These are phyloP conservation scores for Exophiala calicioides DNA, from an alignment of 2,329 filamentous ascomycete genomes.

Conservation along the genomic window DNA sequence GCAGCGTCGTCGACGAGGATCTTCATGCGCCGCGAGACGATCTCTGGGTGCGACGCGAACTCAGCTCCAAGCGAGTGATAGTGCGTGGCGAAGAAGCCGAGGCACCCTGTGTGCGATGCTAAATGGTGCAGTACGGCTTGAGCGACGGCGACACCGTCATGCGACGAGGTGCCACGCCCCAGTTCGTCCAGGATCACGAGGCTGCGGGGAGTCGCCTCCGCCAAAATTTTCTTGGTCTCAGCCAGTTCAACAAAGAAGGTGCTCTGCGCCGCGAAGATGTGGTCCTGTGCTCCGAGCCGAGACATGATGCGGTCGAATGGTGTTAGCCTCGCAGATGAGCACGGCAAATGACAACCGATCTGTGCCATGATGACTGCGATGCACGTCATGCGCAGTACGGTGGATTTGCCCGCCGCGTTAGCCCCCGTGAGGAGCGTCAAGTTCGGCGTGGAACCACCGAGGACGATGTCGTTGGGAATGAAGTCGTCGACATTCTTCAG, in stretches of 20 bases:
- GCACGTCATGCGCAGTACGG: slow-evolving; percentile 93
- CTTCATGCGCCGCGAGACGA: slow-evolving; percentile 83
- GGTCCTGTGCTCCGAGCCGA: slow-evolving; percentile 93
- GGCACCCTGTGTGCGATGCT: slow-evolving; percentile 85
- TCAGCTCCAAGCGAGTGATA: slow-evolving; percentile 93
- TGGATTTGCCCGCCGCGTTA: slow-evolving; percentile 97
- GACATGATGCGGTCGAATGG: slow-evolving; percentile 99
- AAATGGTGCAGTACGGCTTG: slow-evolving; percentile 97
- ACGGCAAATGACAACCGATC: slow-evolving; percentile 89
- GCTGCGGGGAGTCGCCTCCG: slow-evolving; percentile 88
- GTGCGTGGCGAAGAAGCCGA: slow-evolving; percentile 97
- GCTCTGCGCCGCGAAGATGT: slow-evolving; percentile 96
- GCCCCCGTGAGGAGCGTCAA: slow-evolving; percentile 92
- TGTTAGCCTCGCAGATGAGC: slow-evolving; percentile 76
- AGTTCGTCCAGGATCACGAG: slow-evolving; percentile 97
- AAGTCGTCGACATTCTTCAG: slow-evolving; percentile 86
- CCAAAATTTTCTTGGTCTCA: slow-evolving; percentile 96
- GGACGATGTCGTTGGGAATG: slow-evolving; percentile 88
- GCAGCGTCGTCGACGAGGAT: slow-evolving; percentile 87
- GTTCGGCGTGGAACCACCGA: slow-evolving; percentile 78
- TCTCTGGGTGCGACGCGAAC: slow-evolving; percentile 86
- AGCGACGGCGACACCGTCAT: slow-evolving; percentile 94
- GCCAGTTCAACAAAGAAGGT: slow-evolving; percentile 98
- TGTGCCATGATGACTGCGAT: slow-evolving; percentile 97
- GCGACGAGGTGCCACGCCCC: slow-evolving; percentile 89